phyloP scores from a whole-genome alignment of 768 basidiomycete genomes.

The Phylloporus arenicola region DNA sequence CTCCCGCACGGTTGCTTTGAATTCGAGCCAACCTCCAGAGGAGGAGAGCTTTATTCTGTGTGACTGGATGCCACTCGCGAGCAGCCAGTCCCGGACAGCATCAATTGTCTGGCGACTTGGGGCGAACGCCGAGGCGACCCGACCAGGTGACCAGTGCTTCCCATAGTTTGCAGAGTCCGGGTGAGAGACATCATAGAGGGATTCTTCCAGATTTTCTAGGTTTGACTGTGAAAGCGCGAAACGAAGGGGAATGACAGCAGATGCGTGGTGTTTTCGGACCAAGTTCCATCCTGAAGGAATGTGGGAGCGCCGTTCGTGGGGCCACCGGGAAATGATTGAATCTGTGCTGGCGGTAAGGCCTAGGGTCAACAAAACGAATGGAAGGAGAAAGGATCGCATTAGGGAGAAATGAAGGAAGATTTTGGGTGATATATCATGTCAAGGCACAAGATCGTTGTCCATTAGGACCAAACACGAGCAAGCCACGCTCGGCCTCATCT shows the following conservation, averaged over 20 bases:
- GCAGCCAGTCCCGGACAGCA: slow-evolving; percentile 38
- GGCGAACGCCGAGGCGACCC: slow-evolving; percentile 39
- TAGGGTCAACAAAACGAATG: slow-evolving; percentile 21
- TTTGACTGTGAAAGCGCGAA: slow-evolving; percentile 43
- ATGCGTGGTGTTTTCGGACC: slow-evolving; percentile 27
- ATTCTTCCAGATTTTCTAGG: slow-evolving; percentile 35
- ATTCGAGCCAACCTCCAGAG: slow-evolving; percentile 37
- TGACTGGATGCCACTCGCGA: slow-evolving; percentile 31
- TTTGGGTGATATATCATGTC: too few species aligned
- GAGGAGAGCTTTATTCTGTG: slow-evolving; percentile 31
- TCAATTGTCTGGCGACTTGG: slow-evolving; percentile 35
- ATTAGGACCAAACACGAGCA: too few species aligned
- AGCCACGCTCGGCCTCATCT: too few species aligned
- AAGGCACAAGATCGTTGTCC: too few species aligned
- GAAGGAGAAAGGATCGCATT: slow-evolving; percentile 20
- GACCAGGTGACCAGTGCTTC: slow-evolving; percentile 39
- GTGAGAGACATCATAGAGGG: slow-evolving; percentile 39
- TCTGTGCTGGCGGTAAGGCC: slow-evolving; percentile 9
- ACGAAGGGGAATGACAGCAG: slow-evolving; percentile 37
- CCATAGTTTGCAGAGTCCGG: slow-evolving; percentile 42
- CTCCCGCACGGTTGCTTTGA: slow-evolving; percentile 38
- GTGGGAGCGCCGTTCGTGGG: slow-evolving; percentile 27
- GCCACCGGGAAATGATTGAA: slow-evolving; percentile 4
- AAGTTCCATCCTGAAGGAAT: slow-evolving; percentile 37
- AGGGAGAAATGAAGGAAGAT: not conserved